phyloP scores from a whole-genome alignment of 169 alveolate genomes.

The Perkinsus olseni region DNA sequence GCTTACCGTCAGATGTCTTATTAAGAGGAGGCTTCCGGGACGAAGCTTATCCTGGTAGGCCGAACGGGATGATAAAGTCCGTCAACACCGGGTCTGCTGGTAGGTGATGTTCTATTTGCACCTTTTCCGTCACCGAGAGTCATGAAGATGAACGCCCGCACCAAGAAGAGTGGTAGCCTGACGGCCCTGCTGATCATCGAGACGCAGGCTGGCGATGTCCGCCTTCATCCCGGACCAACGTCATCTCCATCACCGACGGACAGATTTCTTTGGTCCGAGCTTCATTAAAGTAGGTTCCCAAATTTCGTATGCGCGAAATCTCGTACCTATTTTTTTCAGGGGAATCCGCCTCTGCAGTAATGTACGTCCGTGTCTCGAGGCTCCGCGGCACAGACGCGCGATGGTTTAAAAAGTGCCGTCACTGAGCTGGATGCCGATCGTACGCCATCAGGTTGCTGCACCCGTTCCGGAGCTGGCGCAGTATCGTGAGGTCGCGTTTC shows the following conservation, averaged over 20 bases:
- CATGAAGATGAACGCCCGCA: conserved; percentile 82
- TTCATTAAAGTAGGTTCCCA: conserved; percentile 66
- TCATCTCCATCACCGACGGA: conserved; percentile 95
- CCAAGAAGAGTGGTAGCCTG: conserved; percentile 87
- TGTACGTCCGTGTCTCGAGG: conserved; percentile 96
- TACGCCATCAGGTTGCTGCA: conserved; percentile 67
- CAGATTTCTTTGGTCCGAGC: conserved; percentile 89
- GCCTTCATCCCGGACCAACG: conserved; percentile 97
- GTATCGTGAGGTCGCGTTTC: conserved; percentile 93
- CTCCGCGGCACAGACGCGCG: conserved; percentile 87
- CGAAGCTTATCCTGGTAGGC: conserved; percentile 87
- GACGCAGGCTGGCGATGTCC: conserved; percentile 94
- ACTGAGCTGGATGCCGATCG: conserved; percentile 18
- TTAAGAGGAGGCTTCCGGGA: conserved; percentile 92
- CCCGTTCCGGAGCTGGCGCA: conserved; percentile 89
- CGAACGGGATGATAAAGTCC: no score
- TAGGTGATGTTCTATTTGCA: conserved; percentile 95
- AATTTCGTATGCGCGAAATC: background rate
- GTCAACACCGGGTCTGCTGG: background rate
- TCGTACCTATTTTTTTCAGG: background rate
- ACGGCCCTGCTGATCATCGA: conserved; percentile 97
- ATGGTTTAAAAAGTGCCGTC: conserved; percentile 56
- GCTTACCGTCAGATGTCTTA: conserved; percentile 93
- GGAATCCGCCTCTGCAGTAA: conserved; percentile 97
- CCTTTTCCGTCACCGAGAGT: conserved; percentile 88